Conservation (phyloP, 2,329 filamentous ascomycete species). For the Beauveria rudraprayagi region DNA sequence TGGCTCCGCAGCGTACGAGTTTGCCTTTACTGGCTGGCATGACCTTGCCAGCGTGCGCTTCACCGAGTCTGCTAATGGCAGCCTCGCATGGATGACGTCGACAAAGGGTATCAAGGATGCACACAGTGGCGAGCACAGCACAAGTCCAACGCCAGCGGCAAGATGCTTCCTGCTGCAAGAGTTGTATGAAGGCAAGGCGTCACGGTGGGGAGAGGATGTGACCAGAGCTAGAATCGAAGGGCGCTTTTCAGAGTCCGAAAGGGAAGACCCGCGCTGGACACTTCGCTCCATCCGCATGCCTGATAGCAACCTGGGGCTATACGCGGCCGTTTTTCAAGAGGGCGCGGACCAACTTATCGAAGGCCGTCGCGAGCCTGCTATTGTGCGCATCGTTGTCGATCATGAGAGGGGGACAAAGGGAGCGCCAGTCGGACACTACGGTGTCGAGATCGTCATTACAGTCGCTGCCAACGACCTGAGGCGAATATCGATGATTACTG, state of each 20-base stretch:
- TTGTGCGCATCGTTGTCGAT: slow-evolving; percentile 66
- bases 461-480: slow-evolving; percentile 47
- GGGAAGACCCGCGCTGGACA: slow-evolving; percentile 74
- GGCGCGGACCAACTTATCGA: slow-evolving; percentile 53
- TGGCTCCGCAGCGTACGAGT: slow-evolving; percentile 56
- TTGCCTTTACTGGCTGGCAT: slow-evolving; percentile 69
- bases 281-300: slow-evolving; percentile 60
- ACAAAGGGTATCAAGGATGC: slow-evolving; percentile 51
- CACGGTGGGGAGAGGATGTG: slow-evolving; percentile 74
- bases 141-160: slow-evolving; percentile 45
- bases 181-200: slow-evolving; percentile 68
- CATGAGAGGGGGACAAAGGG: slow-evolving; percentile 58
- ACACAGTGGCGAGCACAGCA: slow-evolving; percentile 33
- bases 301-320: slow-evolving; percentile 50
- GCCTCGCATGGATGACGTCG: slow-evolving; percentile 60
- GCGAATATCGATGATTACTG: slow-evolving; percentile 41
- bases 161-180: slow-evolving; percentile 67
- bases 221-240: slow-evolving; percentile 80
- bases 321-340: slow-evolving; percentile 66
- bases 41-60: slow-evolving; percentile 62
- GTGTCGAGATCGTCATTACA: slow-evolving; percentile 63
- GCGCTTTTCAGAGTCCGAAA: slow-evolving; percentile 73
- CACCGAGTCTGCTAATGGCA: slow-evolving; percentile 59
- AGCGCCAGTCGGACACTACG: slow-evolving; percentile 57
- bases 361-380: slow-evolving; percentile 58